Base-by-base conservation (phyloP, 345 rosid genomes). In the Eucalyptus cloeziana region DNA sequence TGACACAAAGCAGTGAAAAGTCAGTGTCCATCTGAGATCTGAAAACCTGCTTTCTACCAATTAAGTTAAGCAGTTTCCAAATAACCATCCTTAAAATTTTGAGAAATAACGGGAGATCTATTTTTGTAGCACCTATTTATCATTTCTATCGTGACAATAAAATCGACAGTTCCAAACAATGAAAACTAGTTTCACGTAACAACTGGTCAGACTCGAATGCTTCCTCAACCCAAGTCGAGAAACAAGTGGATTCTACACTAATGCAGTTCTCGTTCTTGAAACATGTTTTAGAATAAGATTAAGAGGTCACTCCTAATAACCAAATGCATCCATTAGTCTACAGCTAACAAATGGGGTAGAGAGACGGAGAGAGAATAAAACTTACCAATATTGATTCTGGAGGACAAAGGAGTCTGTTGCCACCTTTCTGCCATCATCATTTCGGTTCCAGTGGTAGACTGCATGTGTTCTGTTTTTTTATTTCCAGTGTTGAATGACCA, bases 381-480 rank as follows among this genome's bases (percentile, higher is more conserved):
- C 95, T 91, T 64, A 94, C 99, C 99, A 97, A 90, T 95, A 94
- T 88, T 94, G 98, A 90, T 96, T 96, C 94, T 89, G 92, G 60
- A 97, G 88, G 45, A 95, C 88, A 60, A 97, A 93, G 5, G 95
- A 90, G 90, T 97, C 99, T 25, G 94, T 92, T 51, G 94, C 87
- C 92, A 95, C 95, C 88, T 96, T 95, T 88, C 95, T 95, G 87
- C 99, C 99, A 62, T 96, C 96, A 79, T 98, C 99, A 76, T 98
- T 97, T 50, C 99, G 95, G 92, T 97, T 95, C 99, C 99, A 97
- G 87, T 95, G 97, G 93, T 97, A 98, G 86, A 95, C 12, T 71
- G 99, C 99, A 88, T 96, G 98, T 21, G 98, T 96, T 92, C 97
- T 93, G 89, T 98, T 98, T 91, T n/a, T 89, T 93, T 86, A 98